Percentiles rank a stretch among this genome's conserved stretches.
Evolutionary conservation across 2,329 filamentous ascomycete genomes (phyloP).

Genomic region (Daldinia eschscholtzii): DNA sequence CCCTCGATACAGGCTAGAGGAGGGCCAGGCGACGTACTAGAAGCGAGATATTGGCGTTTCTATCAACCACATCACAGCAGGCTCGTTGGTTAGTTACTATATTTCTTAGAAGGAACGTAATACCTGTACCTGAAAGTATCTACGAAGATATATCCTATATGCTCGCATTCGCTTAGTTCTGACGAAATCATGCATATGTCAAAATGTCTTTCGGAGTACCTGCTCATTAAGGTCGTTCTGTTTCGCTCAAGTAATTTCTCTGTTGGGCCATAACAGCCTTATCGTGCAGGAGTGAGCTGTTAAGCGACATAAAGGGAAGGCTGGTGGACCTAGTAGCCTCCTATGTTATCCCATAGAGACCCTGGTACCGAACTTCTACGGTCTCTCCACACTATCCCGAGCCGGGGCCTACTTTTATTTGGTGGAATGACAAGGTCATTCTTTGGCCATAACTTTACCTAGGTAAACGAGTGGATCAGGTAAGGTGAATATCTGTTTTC

Average conservation of each 20-base stretch:
- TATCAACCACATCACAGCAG: neutral
- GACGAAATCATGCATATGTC: neutral
- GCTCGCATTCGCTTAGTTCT: too few species aligned
- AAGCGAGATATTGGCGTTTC: neutral
- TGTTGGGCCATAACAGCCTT: neutral
- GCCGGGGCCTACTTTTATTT: constrained; percentile 4
- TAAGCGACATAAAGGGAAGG: constrained; percentile 11
- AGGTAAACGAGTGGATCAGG: neutral
- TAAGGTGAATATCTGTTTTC: neutral
- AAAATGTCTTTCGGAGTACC: neutral
- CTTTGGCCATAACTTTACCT: neutral
- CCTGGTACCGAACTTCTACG: neutral
- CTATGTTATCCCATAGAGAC: neutral
- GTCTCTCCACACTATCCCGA: constrained; percentile 4
- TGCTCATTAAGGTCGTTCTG: neutral
- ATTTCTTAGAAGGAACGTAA: neutral
- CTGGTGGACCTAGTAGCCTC: neutral
- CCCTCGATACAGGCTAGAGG: neutral
- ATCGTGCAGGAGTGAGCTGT: neutral
- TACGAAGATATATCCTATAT: too few species aligned
- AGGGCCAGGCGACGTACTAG: neutral
- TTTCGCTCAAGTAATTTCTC: neutral
- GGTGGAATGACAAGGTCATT: neutral
- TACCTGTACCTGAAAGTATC: neutral
- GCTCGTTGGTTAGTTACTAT: neutral